Conservation (phyloP, 2,329 filamentous ascomycete species). For the Aspergillus neotritici region DNA sequence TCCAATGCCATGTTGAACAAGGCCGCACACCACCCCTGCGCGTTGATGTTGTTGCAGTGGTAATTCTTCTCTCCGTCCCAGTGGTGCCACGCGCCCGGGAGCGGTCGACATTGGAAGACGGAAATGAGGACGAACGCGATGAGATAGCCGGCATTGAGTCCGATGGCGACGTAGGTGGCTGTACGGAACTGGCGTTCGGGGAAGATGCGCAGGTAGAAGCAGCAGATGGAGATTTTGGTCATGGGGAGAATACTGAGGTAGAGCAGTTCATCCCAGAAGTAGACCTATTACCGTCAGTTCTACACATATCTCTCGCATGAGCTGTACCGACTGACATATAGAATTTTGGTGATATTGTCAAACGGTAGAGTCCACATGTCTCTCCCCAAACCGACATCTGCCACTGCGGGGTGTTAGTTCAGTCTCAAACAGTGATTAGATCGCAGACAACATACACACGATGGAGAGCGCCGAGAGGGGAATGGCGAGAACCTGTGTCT, state of each 20-base stretch:
- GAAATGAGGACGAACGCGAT: slow-evolving; percentile 32
- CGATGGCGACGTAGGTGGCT: slow-evolving; percentile 26
- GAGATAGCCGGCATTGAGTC: slow-evolving; percentile 24
- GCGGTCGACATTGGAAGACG: slow-evolving; percentile 34
- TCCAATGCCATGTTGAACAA: slow-evolving; percentile 29
- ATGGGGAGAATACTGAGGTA: slow-evolving; percentile 29
- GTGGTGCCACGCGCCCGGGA: slow-evolving; percentile 36
- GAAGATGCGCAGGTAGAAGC: slow-evolving; percentile 40
- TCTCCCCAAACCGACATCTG: slow-evolving; percentile 36
- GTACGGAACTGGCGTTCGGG: slow-evolving; percentile 32
- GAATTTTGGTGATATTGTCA: slow-evolving; percentile 40
- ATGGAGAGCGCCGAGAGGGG: slow-evolving; percentile 22
- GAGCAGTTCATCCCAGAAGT: slow-evolving; percentile 29
- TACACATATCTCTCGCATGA: slow-evolving; percentile 17
- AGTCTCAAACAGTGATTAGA: neutral
- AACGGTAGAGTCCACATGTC: slow-evolving; percentile 44
- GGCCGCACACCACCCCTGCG: slow-evolving; percentile 34
- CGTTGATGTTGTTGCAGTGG: slow-evolving; percentile 33
- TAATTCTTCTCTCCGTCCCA: slow-evolving; percentile 34
- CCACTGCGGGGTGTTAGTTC: slow-evolving; percentile 25
- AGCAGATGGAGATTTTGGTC: slow-evolving; percentile 31
- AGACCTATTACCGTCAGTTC: slow-evolving; percentile 24
- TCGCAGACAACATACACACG: slow-evolving; percentile 17
- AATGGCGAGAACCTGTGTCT: slow-evolving; percentile 14
- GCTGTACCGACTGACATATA: slow-evolving; percentile 27